Conservation (phyloP, 176 grass and related monocot species). For the Triticum monococcum region DNA sequence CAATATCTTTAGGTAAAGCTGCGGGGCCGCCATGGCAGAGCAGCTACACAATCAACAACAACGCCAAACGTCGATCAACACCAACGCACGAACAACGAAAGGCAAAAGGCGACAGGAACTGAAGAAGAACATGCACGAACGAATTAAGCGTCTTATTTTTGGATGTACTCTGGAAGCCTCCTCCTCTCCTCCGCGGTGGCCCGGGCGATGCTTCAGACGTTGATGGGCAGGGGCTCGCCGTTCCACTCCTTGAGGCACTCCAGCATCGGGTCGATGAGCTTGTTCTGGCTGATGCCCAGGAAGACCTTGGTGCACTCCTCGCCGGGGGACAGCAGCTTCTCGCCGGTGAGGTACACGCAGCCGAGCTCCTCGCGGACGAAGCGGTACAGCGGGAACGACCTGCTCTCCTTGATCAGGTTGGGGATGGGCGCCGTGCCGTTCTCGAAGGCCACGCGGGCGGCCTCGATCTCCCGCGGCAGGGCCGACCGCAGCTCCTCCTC, state of each 20-base stretch:
- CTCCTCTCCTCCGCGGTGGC: neutral
- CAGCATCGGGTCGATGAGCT: slow-evolving; percentile 76
- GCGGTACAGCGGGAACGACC: slow-evolving; percentile 75
- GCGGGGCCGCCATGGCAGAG: neutral
- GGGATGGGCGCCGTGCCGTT: slow-evolving; percentile 42
- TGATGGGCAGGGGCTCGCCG: slow-evolving; percentile 78
- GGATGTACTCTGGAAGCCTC: slow-evolving; percentile 11
- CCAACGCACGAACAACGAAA: slow-evolving; percentile 23
- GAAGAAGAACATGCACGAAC: slow-evolving; percentile 31
- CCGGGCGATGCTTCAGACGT: slow-evolving; percentile 30
- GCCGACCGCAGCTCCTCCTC: slow-evolving; percentile 58
- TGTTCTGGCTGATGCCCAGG: slow-evolving; percentile 67
- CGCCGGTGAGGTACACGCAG: slow-evolving; percentile 69
- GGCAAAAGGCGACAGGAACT: slow-evolving; percentile 20
- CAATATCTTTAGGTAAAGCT: slow-evolving; percentile 15
- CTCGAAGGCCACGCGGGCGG: slow-evolving; percentile 54
- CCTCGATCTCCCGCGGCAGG: slow-evolving; percentile 71
- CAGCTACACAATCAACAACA: slow-evolving; percentile 47
- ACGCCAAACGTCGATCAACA: slow-evolving; percentile 33
- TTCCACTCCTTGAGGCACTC: slow-evolving; percentile 89
- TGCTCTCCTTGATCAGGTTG: slow-evolving; percentile 63
- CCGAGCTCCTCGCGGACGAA: slow-evolving; percentile 79
- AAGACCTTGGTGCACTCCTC: slow-evolving; percentile 86
- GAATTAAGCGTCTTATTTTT: slow-evolving; percentile 18
- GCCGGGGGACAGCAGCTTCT: slow-evolving; percentile 80